phyloP scores from a whole-genome alignment of 2,329 filamentous ascomycete genomes.

The Aspergillus puulaauensis region DNA sequence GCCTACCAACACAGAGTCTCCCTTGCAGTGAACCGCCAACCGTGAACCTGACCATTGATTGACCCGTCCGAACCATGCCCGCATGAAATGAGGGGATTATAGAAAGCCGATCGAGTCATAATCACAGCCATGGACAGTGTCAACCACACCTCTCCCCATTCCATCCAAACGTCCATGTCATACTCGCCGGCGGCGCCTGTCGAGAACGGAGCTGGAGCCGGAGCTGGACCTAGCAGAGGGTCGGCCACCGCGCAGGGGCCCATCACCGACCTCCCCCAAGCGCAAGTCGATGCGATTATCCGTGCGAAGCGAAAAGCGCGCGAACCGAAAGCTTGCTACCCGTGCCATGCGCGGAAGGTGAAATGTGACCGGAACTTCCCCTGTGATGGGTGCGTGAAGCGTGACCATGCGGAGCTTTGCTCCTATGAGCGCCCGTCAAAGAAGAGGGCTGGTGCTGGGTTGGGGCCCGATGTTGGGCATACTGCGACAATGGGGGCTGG shows the following conservation, averaged over 20 bases:
- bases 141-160: slow-evolving; percentile 26
- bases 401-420: slow-evolving; percentile 50
- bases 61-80: neutral
- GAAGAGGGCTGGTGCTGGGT: slow-evolving; percentile 35
- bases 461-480: slow-evolving; percentile 17
- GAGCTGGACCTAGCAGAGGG: too few species aligned
- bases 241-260: slow-evolving; percentile 4
- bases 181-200: slow-evolving; percentile 28
- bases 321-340: slow-evolving; percentile 49
- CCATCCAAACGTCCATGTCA: slow-evolving; percentile 30
- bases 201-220: slow-evolving; percentile 12
- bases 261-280: slow-evolving; percentile 44
- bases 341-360: slow-evolving; percentile 48
- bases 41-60: too few species aligned
- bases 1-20: neutral
- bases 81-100: neutral
- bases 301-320: slow-evolving; percentile 49
- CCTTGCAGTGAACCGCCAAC: neutral
- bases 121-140: neutral
- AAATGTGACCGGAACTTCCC: slow-evolving; percentile 51
- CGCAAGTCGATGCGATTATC: slow-evolving; percentile 49
- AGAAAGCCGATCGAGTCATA: neutral
- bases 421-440: slow-evolving; percentile 51
- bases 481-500: slow-evolving; percentile 2
- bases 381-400: slow-evolving; percentile 50